Base-by-base conservation (phyloP, 345 rosid genomes). In the Schrenkiella parvula region DNA sequence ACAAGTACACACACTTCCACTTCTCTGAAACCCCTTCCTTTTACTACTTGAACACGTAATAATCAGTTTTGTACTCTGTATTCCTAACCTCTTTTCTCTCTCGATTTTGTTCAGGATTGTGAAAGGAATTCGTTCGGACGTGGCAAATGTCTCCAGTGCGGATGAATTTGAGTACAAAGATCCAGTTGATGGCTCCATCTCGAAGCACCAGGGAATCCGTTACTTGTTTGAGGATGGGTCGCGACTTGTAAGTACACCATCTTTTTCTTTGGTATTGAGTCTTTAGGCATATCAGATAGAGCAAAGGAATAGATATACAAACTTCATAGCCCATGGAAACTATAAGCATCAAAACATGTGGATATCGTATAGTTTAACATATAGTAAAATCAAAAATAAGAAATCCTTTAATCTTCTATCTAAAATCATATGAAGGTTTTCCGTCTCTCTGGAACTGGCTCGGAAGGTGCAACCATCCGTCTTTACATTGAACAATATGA, bases 371-470 rank as follows among this genome's bases (percentile, higher is more conserved):
- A 31, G 12, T 23, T 4, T 11, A 47, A 47, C 52, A 21, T 38
- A 5, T 29, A 12, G n/a, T 15, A 44, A 55, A 67, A 15, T 13
- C 8, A 64, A 26, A 29, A 41, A 37, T 44, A 26, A 78, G 14
- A 3, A 14, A 23, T 43, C n/a, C 2, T 48, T 19, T 34, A 18
- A 59, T 53, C 22, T 4, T 37, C 26, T 21, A 29, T 60, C 8
- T 19, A 3, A 38, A 23, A 57, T 37, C 19, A 23, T 53, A 21
- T 66, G 77, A 86, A 95, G 98, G 80, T 95, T 38, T 95, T 92
- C 91, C 97, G 98, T 61, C 95, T 92, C 38, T 95, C 98, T 0
- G 99, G 99, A 80, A 92, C 98, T 11, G 99, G 99, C 31, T 95
- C 99, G 31, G 98, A 85, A 82, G 99, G 99, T 71, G 99, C 97